Percentiles rank a stretch among this genome's conserved stretches.
Evolutionary conservation across 2,329 filamentous ascomycete genomes (phyloP).

Genomic region (Cadophora malorum): DNA sequence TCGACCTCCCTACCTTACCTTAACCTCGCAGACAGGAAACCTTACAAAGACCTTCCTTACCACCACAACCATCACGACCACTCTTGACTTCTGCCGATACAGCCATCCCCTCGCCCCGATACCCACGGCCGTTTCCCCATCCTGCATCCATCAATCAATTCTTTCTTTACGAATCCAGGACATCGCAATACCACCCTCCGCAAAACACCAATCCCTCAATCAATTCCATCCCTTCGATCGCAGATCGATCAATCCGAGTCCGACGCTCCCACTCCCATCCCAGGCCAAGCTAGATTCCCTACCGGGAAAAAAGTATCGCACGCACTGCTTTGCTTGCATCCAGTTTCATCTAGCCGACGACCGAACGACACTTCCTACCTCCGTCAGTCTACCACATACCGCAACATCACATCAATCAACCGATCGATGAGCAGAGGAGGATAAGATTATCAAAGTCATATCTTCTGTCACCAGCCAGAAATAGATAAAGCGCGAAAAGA

Average conservation of each 20-base stretch:
- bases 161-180: not conserved
- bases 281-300: not conserved
- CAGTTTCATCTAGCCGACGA: slow-evolving; percentile 17
- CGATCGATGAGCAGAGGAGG: slow-evolving; percentile 9
- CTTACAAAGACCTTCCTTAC: slow-evolving; percentile 6
- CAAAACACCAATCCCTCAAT: slow-evolving; percentile 6
- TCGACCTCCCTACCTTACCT: not conserved
- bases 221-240: slow-evolving; percentile 5
- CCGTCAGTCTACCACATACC: not conserved
- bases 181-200: not conserved
- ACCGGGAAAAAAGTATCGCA: slow-evolving; percentile 13
- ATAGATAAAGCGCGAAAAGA: slow-evolving; percentile 29
- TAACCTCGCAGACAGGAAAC: not conserved
- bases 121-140: slow-evolving; percentile 9
- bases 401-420: not conserved
- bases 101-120: not conserved
- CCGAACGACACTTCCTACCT: not conserved
- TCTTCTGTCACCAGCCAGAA: slow-evolving; percentile 27
- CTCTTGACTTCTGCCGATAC: slow-evolving; percentile 17
- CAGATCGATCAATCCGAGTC: slow-evolving; percentile 15
- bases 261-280: not conserved
- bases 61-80: slow-evolving; percentile 7
- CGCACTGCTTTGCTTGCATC: slow-evolving; percentile 12
- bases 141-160: not conserved
- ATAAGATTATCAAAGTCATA: slow-evolving; percentile 1